Evolutionary conservation across 805 yeast genomes (phyloP).

Genomic region (Danielozyma ontarioensis): DNA sequence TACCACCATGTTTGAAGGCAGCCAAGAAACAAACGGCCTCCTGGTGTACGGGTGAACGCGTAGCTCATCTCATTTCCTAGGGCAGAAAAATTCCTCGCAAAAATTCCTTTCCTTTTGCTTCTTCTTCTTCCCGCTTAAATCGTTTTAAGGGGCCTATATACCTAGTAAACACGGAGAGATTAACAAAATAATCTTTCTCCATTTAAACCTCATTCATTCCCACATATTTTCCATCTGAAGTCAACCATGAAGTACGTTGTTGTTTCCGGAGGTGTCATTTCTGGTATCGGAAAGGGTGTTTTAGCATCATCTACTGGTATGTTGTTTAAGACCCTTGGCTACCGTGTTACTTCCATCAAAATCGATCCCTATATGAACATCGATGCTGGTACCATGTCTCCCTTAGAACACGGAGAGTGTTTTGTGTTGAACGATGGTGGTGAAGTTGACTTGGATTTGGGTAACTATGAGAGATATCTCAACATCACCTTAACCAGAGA

Average conservation of each 20-base stretch:
- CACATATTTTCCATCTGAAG: slow-evolving; percentile 2
- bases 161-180: background rate
- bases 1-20: no score
- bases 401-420: slow-evolving; percentile 98
- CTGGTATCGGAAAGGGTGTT: slow-evolving; percentile 99
- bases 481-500: slow-evolving; percentile 89
- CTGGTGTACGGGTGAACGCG: no score
- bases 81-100: no score
- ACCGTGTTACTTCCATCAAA: slow-evolving; percentile 93
- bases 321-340: slow-evolving; percentile 86
- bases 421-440: slow-evolving; percentile 98
- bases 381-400: slow-evolving; percentile 99
- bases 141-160: slow-evolving; percentile 1
- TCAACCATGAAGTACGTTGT: slow-evolving; percentile 91
- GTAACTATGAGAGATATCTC: slow-evolving; percentile 95
- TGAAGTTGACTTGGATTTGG: slow-evolving; percentile 95
- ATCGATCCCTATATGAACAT: slow-evolving; percentile 99
- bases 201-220: slow-evolving; percentile 37
- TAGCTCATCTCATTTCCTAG: no score
- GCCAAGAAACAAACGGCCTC: no score
- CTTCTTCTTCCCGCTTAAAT: slow-evolving; percentile 43
- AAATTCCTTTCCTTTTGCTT: slow-evolving; percentile 7
- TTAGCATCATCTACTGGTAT: slow-evolving; percentile 96
- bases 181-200: slow-evolving; percentile 9
- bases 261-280: slow-evolving; percentile 98